Conservation (phyloP, 75 land plant species). For the Cryptomeria japonica region DNA sequence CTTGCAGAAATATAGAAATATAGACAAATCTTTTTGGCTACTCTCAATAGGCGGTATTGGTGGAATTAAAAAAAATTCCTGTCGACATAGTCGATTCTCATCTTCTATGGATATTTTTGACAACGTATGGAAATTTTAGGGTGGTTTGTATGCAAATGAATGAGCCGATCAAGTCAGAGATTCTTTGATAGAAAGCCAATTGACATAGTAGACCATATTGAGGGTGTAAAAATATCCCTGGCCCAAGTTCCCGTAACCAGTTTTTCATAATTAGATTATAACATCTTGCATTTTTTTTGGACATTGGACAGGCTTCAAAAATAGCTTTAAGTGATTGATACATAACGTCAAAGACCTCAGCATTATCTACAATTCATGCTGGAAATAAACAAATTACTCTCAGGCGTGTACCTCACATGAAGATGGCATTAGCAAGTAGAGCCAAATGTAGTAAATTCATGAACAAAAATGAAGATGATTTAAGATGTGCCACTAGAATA, state of each 20-base stretch:
- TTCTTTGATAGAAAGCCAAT: conserved; percentile 35
- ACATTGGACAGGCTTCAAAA: conserved; percentile 69
- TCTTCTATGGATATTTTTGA: too few species aligned
- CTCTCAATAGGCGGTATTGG: too few species aligned
- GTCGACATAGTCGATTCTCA: too few species aligned
- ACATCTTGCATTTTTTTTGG: conserved; percentile 67
- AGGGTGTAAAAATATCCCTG: conserved; percentile 81
- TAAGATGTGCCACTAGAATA: too few species aligned
- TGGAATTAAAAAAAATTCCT: too few species aligned
- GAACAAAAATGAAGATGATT: too few species aligned
- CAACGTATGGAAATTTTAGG: too few species aligned
- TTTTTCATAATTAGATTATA: conserved; percentile 48
- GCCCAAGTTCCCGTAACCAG: conserved; percentile 33
- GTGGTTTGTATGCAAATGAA: too few species aligned
- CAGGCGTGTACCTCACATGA: conserved; percentile 51
- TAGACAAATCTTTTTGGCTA: too few species aligned
- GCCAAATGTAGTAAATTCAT: too few species aligned
- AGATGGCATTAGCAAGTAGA: too few species aligned
- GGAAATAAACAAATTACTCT: conserved; percentile 66
- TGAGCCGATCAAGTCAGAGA: conserved; percentile 35
- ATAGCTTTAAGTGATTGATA: conserved; percentile 59
- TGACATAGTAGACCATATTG: conserved; percentile 40
- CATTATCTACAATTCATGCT: conserved; percentile 33
- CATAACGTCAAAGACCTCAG: conserved; percentile 46
- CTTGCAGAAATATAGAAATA: too few species aligned